phyloP scores from a whole-genome alignment of 805 yeast species.

The Metschnikowia lachancei region DNA sequence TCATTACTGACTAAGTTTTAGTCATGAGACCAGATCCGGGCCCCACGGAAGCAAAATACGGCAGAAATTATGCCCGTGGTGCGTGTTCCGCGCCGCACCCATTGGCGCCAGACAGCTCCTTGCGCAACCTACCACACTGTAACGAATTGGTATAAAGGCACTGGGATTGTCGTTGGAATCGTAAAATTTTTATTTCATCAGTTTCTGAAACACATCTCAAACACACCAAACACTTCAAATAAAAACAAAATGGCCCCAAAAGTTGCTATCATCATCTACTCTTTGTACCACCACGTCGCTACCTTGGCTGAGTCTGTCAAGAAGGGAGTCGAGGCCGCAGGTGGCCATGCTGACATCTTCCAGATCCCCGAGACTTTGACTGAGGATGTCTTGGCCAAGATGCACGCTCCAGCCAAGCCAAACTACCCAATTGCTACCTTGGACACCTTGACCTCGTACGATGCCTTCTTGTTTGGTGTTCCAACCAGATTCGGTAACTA shows the following conservation, averaged over 20 bases:
- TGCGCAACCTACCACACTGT: too few species aligned
- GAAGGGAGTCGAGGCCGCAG: constrained; percentile 67
- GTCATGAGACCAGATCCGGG: neutral
- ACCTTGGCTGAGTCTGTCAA: constrained; percentile 66
- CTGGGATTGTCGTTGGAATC: neutral
- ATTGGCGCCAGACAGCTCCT: too few species aligned
- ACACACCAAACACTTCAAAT: neutral
- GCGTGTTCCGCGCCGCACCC: neutral
- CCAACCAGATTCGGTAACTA: constrained; percentile 22
- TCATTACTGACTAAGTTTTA: constrained; percentile 1
- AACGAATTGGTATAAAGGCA: neutral
- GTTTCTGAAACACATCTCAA: neutral
- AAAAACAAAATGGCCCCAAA: constrained; percentile 33
- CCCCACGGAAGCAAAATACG: neutral
- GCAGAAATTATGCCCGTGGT: neutral
- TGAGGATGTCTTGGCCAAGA: constrained; percentile 19
- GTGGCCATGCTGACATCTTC: constrained; percentile 40
- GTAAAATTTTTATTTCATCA: neutral
- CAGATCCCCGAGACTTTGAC: constrained; percentile 24
- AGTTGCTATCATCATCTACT: constrained; percentile 75
- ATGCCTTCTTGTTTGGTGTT: constrained; percentile 22
- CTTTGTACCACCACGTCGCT: constrained; percentile 76
- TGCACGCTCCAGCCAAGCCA: constrained; percentile 23
- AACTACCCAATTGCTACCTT: constrained; percentile 22
- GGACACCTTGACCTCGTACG: constrained; percentile 21